Evolutionary conservation across 768 basidiomycete species (phyloP), one percentile per base, ranked within the genome.

Genomic region (Gautieria morchelliformis): DNA sequence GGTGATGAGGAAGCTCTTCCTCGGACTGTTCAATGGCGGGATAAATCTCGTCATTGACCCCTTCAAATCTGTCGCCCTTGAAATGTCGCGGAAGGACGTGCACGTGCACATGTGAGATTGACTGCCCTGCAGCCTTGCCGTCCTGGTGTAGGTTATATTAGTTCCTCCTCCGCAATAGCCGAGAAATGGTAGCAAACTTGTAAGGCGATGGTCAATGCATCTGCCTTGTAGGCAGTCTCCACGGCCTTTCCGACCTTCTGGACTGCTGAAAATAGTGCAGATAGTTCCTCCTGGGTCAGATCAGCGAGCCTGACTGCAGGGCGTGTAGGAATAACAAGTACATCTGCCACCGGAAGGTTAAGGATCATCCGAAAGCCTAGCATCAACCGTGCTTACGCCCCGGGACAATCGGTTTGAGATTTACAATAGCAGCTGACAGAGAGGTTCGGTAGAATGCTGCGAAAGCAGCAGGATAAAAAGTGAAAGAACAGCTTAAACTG

Each of bases 81-180:
- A 77, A 72, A 65, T 84, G 84, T 2, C 95, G 83, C 20, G 96
- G 96, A 5, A 99, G 71, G 30, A 98, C 71, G 67, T 99, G 96
- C 63, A 96, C 87, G 70, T 99, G 96, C n/a, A 97, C 91, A 66
- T 98, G 96, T 1, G 90, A 83, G n/a, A 92, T 82, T 5, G 78
- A 79, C 69, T 87, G 85, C 0, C 93, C 93, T 1, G 93, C 89
- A 14, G 87, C 89, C 60, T 77, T 78, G 12, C 94, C 93, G 65
- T 97, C 93, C 89, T 93, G 63, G 14, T 20, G 24, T 9, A 49
- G 24, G 11, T 27, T 30, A 49, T n/a, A 33, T 33, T 24, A 24
- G 32, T 19, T 46, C n/a, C 45, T 10, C 45, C 24, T 44, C 19
- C n/a, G 17, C 5, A 22, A n/a, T 17, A 10, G 14, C 20, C 17